These are phyloP conservation scores for Claviceps sp. DNA, from an alignment of 2,329 filamentous ascomycete species.

Conservation along the genomic window DNA sequence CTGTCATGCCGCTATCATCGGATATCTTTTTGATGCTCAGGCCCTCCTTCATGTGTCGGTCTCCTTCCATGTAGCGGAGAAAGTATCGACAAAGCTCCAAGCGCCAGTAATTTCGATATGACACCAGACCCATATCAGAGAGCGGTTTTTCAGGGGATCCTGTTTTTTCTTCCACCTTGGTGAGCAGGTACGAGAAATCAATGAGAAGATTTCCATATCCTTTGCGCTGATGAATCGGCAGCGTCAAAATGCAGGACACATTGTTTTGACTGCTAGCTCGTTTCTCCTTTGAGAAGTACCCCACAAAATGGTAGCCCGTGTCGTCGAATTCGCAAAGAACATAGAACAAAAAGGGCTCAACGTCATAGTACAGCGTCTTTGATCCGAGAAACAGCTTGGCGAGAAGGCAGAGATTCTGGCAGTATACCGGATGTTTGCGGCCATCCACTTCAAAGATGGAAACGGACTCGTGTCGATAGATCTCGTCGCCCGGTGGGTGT, in stretches of 20 bases:
- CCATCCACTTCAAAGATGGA: constrained; percentile 98
- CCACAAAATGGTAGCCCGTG: constrained; percentile 87
- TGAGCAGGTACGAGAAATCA: constrained; percentile 95
- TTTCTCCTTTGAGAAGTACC: constrained; percentile 99
- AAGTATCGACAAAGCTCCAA: constrained; percentile 78
- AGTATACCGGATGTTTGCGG: constrained; percentile 95
- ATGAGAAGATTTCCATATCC: constrained; percentile 95
- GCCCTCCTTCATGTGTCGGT: constrained; percentile 27
- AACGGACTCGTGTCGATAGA: constrained; percentile 80
- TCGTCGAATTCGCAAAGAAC: constrained; percentile 92
- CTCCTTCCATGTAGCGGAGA: constrained; percentile 31
- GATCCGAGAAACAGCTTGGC: constrained; percentile 97
- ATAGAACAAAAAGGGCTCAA: constrained; percentile 94
- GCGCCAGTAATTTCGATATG: constrained; percentile 96
- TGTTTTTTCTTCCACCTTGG: constrained; percentile 81
- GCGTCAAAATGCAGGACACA: constrained; percentile 89
- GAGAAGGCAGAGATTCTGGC: constrained; percentile 89
- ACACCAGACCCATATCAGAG: constrained; percentile 95
- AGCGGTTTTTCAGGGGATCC: constrained; percentile 95
- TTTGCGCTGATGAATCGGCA: constrained; percentile 93
- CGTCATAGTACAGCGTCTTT: constrained; percentile 96
- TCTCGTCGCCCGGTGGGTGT: constrained; percentile 93
- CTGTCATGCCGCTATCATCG: constrained; percentile 83
- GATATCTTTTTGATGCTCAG: constrained; percentile 59
- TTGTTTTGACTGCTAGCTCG: constrained; percentile 90